A percentile compares a stretch with the other conserved stretches of the same genome.
Evolutionary conservation across 148 eudicot species (phyloP).

Genomic region (Arctostaphylos glauca): DNA sequence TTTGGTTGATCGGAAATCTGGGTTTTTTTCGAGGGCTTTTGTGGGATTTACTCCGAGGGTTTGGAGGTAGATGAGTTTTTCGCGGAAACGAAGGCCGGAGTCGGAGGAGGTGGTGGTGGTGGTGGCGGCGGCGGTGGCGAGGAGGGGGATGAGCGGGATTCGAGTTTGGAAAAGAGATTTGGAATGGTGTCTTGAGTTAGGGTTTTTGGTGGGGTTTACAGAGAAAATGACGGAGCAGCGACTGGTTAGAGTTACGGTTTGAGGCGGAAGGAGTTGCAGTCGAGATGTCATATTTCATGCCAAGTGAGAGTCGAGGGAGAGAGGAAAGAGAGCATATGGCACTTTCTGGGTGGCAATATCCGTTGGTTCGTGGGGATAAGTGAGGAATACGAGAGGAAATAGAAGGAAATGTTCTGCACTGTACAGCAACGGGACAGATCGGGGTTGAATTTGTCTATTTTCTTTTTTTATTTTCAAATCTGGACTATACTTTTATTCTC

Average conservation of each 20-base stretch:
- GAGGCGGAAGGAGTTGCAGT: slow-evolving; percentile 1
- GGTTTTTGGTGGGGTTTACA: slow-evolving; percentile 22
- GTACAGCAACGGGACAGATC: too few relatives aligned
- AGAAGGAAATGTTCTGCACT: too few relatives aligned
- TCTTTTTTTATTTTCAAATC: too few relatives aligned
- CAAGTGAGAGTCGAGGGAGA: background rate
- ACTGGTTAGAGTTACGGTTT: slow-evolving; percentile 19
- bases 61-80: slow-evolving; percentile 66
- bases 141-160: slow-evolving; percentile 7
- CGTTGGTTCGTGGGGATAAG: too few relatives aligned
- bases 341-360: too few relatives aligned
- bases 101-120: slow-evolving; percentile 21
- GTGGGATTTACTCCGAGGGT: slow-evolving; percentile 60
- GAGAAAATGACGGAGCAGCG: background rate
- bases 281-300: background rate
- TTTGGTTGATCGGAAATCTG: slow-evolving; percentile 61
- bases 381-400: too few relatives aligned
- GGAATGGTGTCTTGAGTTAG: background rate
- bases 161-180: background rate
- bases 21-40: slow-evolving; percentile 71
- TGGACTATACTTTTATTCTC: too few relatives aligned
- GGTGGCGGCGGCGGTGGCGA: slow-evolving; percentile 19
- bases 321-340: background rate
- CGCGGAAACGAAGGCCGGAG: slow-evolving; percentile 60
- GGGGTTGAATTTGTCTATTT: too few relatives aligned